Base-by-base conservation (phyloP, 1,139 yeast genomes). In the Pichia sp. region DNA sequence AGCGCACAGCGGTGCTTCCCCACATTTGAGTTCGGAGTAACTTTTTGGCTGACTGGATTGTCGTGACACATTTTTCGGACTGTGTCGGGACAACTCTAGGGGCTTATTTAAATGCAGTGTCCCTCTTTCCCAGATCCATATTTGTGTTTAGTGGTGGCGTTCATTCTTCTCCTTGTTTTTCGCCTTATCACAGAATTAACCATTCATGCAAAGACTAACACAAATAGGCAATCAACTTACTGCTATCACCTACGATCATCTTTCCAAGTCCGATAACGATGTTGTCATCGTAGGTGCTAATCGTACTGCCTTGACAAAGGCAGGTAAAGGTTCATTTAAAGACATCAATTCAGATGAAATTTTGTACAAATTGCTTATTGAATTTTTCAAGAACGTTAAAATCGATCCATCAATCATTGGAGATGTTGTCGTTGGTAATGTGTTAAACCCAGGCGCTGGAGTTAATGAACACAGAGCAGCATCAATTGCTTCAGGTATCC, bases 401-500 rank as follows among this genome's bases (percentile, higher is more conserved):
- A 85, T 91, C 65, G 95, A 97, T 60, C 63, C 80, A 52, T 64
- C 77, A 39, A 95, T 87, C 59, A 81, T 82, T 65, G 82, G 89
- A 69, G 81, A 78, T 52, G 81, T 78, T 63, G 91, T 94, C 62
- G 91, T 96, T 63, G 69, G 83, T 61, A 87, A 86, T 67, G 85
- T 91, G 60, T 72, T 88, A 59, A 86, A 87, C 66, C 74, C 76
- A 42, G 96, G 95, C 46, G 93, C 95, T 33, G 96, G 96, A 58
- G 94, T 89, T 44, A 80, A 81, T 45, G 96, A 87, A 65, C 95
- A 86, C 65, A 74, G 94, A 59, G 96, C 95, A 40, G 96, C 88
- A 30, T 70, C 70, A 48, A 66, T 83, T 31, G 85, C 78, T 11
- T 86, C 84, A 5, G 94, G 93, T 13, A 69, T 81, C 34, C 88